Conservation (phyloP, 352 stramenopile species). For the Thraustotheca clavata region DNA sequence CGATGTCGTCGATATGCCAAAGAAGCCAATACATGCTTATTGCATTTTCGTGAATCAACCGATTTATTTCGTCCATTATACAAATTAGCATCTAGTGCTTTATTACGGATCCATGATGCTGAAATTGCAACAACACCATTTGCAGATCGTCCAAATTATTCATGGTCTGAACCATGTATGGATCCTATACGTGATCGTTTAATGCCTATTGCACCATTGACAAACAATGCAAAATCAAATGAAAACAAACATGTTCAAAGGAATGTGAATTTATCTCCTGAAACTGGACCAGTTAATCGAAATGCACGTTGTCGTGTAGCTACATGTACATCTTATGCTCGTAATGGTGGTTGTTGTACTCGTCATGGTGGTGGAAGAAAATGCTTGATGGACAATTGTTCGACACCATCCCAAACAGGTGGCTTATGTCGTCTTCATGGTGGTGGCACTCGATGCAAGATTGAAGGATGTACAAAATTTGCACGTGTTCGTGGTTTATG, state of each 20-base stretch:
- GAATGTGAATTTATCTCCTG: too few species aligned
- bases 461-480: constrained; percentile 78
- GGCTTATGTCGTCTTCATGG: constrained; percentile 81
- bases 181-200: background rate
- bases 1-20: constrained; percentile 8
- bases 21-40: background rate
- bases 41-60: background rate
- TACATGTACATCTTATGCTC: constrained; percentile 13
- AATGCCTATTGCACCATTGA: too few species aligned
- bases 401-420: constrained; percentile 68
- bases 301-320: background rate
- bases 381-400: constrained; percentile 48
- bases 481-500: constrained; percentile 72
- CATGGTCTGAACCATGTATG: background rate
- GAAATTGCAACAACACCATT: background rate
- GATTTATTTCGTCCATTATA: background rate
- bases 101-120: background rate
- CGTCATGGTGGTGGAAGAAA: constrained; percentile 15
- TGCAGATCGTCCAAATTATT: background rate
- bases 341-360: constrained; percentile 11
- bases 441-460: constrained; percentile 75
- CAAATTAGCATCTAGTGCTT: background rate
- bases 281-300: background rate
- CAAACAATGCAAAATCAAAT: background rate
- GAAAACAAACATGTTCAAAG: too few species aligned